These are phyloP conservation scores for Lactifluus volemus DNA, from an alignment of 768 basidiomycete genomes.

Conservation along the genomic window DNA sequence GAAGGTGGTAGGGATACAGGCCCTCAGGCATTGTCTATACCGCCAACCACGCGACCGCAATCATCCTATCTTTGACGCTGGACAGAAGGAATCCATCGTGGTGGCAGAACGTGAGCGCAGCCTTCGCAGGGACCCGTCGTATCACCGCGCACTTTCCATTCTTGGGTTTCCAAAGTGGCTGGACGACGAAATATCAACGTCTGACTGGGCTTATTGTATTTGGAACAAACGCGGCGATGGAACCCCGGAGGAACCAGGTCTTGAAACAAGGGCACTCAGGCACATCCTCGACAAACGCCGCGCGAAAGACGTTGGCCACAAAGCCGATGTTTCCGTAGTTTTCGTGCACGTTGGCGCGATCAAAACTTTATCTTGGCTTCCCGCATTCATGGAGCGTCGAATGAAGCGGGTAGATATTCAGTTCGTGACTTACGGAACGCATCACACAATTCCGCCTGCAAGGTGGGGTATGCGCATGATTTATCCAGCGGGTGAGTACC, in stretches of 20 bases:
- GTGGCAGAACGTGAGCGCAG: neutral
- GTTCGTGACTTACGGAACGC: conserved; percentile 64
- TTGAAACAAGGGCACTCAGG: conserved; percentile 6
- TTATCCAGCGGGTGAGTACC: conserved; percentile 52
- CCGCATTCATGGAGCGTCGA: conserved; percentile 40
- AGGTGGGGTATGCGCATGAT: conserved; percentile 60
- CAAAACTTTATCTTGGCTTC: conserved; percentile 38
- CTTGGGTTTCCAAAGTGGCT: conserved; percentile 14
- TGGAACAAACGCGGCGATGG: conserved; percentile 17
- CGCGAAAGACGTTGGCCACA: conserved; percentile 5
- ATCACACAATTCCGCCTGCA: conserved; percentile 39
- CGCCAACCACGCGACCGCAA: conserved; percentile 5
- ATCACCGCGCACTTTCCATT: conserved; percentile 14
- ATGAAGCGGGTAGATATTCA: conserved; percentile 37
- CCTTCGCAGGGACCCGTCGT: conserved; percentile 5
- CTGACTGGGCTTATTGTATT: conserved; percentile 5
- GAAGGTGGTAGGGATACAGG: conserved; percentile 30
- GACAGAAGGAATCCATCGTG: neutral
- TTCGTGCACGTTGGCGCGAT: conserved; percentile 61
- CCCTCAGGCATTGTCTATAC: conserved; percentile 18
- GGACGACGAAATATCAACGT: conserved; percentile 7
- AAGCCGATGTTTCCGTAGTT: conserved; percentile 39
- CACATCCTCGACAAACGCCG: conserved; percentile 8
- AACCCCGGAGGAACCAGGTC: neutral
- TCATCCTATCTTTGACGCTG: neutral